Percentiles rank a stretch among this genome's conserved stretches.
phyloP scores from a whole-genome alignment of 805 yeast species.

The Maudiozyma pseudohumilis region DNA sequence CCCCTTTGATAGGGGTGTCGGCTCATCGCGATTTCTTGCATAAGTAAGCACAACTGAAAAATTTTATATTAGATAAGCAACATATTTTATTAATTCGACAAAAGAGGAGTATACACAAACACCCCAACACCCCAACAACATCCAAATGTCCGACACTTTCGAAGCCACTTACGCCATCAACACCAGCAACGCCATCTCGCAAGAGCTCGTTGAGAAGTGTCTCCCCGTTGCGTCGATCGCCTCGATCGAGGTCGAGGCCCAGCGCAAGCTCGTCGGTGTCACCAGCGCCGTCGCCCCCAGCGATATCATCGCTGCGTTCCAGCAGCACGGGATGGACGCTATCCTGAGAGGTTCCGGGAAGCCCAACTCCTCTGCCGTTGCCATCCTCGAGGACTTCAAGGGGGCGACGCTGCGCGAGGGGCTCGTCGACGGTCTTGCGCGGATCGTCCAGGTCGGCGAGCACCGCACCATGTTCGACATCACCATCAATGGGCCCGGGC shows the following conservation, averaged over 20 bases:
- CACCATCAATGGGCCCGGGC: conserved; percentile 58
- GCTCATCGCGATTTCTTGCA: too few relatives aligned
- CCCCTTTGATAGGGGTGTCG: too few relatives aligned
- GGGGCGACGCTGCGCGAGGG: not conserved
- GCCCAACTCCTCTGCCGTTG: conserved; percentile 83
- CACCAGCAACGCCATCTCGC: not conserved
- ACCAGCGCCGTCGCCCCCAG: conserved; percentile 72
- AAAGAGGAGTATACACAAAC: too few relatives aligned
- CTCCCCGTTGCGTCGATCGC: not conserved
- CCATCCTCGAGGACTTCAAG: conserved; percentile 67
- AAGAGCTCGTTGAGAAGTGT: not conserved
- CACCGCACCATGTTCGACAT: conserved; percentile 58
- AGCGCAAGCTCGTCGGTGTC: conserved; percentile 31
- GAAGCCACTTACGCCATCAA: conserved; percentile 70
- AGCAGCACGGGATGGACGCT: conserved; percentile 74
- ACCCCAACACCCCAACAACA: too few relatives aligned
- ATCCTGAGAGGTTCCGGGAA: conserved; percentile 85
- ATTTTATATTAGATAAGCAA: too few relatives aligned
- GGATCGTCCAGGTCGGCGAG: conserved; percentile 60
- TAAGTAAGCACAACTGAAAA: too few relatives aligned
- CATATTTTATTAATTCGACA: too few relatives aligned
- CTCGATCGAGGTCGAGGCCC: not conserved
- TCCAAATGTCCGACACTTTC: conserved; percentile 9
- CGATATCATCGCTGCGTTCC: conserved; percentile 54
- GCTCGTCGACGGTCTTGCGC: conserved; percentile 69